Evolutionary conservation across 495 filamentous ascomycete genomes (phyloP).

Genomic region (Aspergillus asperescens): DNA sequence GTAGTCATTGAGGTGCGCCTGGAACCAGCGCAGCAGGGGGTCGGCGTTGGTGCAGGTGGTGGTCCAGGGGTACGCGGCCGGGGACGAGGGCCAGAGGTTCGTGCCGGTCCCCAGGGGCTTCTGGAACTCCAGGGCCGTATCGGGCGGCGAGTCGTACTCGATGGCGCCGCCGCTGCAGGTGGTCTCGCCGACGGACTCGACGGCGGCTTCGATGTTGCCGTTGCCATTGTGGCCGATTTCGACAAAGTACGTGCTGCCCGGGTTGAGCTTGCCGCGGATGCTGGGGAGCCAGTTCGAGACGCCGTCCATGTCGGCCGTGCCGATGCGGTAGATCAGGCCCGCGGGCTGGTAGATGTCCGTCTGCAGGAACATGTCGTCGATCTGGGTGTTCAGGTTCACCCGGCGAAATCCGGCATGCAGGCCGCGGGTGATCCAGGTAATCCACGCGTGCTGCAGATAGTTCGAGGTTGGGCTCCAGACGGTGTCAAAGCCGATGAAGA

Average conservation of each 20-base stretch:
- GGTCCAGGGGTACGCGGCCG: slow-evolving; percentile 45
- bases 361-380: slow-evolving; percentile 59
- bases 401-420: slow-evolving; percentile 52
- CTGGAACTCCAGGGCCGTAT: slow-evolving; percentile 50
- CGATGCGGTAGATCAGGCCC: slow-evolving; percentile 46
- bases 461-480: slow-evolving; percentile 53
- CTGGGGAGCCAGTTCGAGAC: slow-evolving; percentile 45
- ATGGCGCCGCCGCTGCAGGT: slow-evolving; percentile 34
- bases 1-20: slow-evolving; percentile 46
- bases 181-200: slow-evolving; percentile 23
- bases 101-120: slow-evolving; percentile 55
- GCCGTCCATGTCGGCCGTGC: slow-evolving; percentile 42
- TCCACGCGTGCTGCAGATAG: slow-evolving; percentile 59
- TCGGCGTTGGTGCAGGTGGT: slow-evolving; percentile 45
- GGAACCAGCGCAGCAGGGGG: slow-evolving; percentile 47
- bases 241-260: slow-evolving; percentile 50
- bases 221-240: slow-evolving; percentile 60
- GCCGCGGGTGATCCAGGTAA: slow-evolving; percentile 56
- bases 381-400: slow-evolving; percentile 55
- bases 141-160: slow-evolving; percentile 32
- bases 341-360: slow-evolving; percentile 49
- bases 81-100: slow-evolving; percentile 48
- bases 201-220: slow-evolving; percentile 49
- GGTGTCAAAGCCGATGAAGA: slow-evolving; percentile 52
- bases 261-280: slow-evolving; percentile 49